Evolutionary conservation across 2,329 filamentous ascomycete species (phyloP).

Genomic region (Clonostachys rhizophaga): DNA sequence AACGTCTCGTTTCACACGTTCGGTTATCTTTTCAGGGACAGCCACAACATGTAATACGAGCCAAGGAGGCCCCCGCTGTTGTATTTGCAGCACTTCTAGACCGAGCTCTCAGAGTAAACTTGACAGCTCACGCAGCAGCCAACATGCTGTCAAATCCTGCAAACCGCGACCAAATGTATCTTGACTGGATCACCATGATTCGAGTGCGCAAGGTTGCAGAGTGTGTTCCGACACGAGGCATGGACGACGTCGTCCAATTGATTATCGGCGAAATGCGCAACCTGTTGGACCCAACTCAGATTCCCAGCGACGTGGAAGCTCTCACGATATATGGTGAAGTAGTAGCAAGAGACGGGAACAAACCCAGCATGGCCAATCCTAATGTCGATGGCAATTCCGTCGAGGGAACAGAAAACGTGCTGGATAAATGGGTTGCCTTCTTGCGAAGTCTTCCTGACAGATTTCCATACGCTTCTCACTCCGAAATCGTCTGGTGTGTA

Average conservation of each 20-base stretch:
- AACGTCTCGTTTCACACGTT: constrained; percentile 76
- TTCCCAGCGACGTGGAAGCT: neutral
- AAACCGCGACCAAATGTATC: constrained; percentile 92
- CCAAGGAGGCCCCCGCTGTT: constrained; percentile 83
- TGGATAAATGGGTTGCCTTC: constrained; percentile 72
- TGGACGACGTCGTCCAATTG: constrained; percentile 62
- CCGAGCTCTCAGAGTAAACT: constrained; percentile 84
- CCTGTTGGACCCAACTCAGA: constrained; percentile 49
- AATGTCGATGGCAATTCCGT: neutral
- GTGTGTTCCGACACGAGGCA: constrained; percentile 55
- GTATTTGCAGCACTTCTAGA: constrained; percentile 84
- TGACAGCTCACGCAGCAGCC: constrained; percentile 88
- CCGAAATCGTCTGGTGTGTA: constrained; percentile 72
- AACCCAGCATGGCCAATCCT: neutral
- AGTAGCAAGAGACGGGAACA: too few species aligned
- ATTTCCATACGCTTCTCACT: constrained; percentile 69
- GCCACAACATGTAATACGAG: constrained; percentile 78
- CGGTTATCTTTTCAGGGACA: constrained; percentile 80
- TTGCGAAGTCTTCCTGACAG: constrained; percentile 62
- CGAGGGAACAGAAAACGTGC: neutral
- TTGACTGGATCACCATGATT: constrained; percentile 75
- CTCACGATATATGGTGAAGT: neutral
- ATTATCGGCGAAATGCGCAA: constrained; percentile 64
- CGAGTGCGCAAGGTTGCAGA: constrained; percentile 59
- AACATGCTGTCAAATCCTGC: constrained; percentile 87